Conservation (phyloP, 176 grass and related monocot species). For the Musa beccarii region DNA sequence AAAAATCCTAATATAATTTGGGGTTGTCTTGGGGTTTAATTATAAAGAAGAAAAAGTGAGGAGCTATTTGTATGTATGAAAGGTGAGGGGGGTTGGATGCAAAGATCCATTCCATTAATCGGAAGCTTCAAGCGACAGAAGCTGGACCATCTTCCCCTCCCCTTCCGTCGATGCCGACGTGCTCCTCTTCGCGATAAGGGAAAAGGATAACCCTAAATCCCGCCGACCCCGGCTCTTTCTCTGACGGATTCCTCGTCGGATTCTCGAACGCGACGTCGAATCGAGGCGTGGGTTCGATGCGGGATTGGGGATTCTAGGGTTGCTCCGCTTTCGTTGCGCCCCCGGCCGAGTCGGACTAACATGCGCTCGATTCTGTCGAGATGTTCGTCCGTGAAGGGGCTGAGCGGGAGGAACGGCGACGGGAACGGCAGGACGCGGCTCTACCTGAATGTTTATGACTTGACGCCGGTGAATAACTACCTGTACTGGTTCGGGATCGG, state of each 20-base stretch:
- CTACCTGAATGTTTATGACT: constrained; percentile 91
- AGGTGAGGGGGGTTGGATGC: no score
- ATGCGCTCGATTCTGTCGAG: constrained; percentile 1
- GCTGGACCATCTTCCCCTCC: no score
- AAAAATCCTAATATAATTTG: no score
- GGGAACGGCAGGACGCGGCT: constrained; percentile 16
- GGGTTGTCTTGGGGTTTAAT: no score
- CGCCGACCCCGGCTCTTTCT: neutral
- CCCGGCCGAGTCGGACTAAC: neutral
- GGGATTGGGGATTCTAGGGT: neutral
- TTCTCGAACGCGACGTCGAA: neutral
- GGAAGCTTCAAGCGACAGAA: no score
- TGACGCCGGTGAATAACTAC: constrained; percentile 76
- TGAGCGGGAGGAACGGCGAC: neutral
- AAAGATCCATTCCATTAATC: no score
- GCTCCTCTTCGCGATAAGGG: no score
- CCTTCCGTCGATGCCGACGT: no score
- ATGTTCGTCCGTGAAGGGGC: neutral
- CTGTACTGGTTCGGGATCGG: constrained; percentile 90
- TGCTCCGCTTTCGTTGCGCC: neutral
- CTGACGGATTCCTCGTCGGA: neutral
- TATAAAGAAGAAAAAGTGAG: no score
- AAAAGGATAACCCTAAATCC: no score
- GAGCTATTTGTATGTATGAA: no score
- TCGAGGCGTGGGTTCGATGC: neutral